Base-by-base conservation (phyloP, 1,139 yeast genomes). In the Pichia sp. region DNA sequence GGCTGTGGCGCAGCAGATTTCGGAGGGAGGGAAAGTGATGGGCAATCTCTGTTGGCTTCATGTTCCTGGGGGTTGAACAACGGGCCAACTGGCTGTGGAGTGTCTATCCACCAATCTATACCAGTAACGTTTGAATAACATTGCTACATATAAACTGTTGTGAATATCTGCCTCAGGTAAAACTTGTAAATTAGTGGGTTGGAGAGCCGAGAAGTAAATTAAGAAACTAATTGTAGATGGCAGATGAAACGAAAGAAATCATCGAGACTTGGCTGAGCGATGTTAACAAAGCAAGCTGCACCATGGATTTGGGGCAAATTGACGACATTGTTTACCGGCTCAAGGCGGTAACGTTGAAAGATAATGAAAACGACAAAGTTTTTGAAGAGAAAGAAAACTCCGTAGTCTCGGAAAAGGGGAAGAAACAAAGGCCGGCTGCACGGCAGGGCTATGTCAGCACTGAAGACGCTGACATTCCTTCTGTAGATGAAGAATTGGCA, bases 211-310 rank as follows among this genome's bases (percentile, higher is more conserved):
- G 26, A 23, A 23, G 26, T 23, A 23, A 23, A 23, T 23, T 23
- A 23, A 23, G 26, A 23, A 23, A 23, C 26, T 23, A 16, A 8
- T 23, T 23, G 29, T 26, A 42, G 15, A 45, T 50, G 53, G 34
- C 31, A 15, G 15, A 31, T 7, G 54, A 47, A 8, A 41, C 32
- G 30, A 26, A 16, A n/a, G 13, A 34, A 10, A 6, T 43, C 2
- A 48, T 52, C 19, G 49, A 48, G 11, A 15, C n/a, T 13, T 52
- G 54, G 54, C n/a, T 42, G 11, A 45, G 26, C 10, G 50, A 44
- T 32, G 52, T 49, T 2, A 13, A 38, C n/a, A 15, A 29, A 7
- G 36, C 16, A 43, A 8, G 11, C 19, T 4, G 7, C 30, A 16
- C 36, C n/a, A 32, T 50, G n/a, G 16, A 42, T 11, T 13, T 50